These are phyloP conservation scores for Hypocrella siamensis DNA, from an alignment of 2,329 filamentous ascomycete species.

Conservation along the genomic window DNA sequence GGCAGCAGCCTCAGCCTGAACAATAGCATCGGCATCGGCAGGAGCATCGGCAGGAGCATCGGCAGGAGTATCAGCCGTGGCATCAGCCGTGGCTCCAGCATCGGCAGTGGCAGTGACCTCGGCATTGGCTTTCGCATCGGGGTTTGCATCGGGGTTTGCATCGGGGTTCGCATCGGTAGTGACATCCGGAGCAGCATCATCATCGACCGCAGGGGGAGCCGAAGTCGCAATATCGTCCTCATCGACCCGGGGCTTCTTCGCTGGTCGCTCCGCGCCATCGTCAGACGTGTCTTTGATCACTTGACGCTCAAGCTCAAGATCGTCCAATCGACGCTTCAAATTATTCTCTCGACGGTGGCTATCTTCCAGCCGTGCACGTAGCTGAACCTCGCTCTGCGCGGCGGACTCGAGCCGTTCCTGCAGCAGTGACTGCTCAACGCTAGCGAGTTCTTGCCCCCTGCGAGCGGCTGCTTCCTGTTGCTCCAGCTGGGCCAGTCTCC, in stretches of 20 bases:
- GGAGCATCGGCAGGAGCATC: too few species aligned
- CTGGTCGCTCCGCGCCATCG: constrained; percentile 4
- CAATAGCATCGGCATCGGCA: too few species aligned
- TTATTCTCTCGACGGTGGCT: constrained; percentile 65
- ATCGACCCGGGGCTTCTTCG: constrained; percentile 6
- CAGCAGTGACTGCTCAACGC: constrained; percentile 39
- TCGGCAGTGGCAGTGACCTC: too few species aligned
- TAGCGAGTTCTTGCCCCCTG: constrained; percentile 40
- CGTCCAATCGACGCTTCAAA: constrained; percentile 67
- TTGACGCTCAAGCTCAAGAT: constrained; percentile 49
- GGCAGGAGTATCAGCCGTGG: too few species aligned
- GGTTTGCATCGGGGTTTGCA: too few species aligned
- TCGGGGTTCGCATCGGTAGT: too few species aligned
- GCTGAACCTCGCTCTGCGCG: constrained; percentile 22
- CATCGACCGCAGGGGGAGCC: too few species aligned
- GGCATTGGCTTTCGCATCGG: too few species aligned
- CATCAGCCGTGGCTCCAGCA: too few species aligned
- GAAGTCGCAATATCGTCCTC: background rate
- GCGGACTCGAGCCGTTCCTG: constrained; percentile 37
- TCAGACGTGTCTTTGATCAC: constrained; percentile 9
- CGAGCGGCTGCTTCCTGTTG: constrained; percentile 56
- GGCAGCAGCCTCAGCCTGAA: too few species aligned
- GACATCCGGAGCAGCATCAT: too few species aligned
- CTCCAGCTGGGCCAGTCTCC: constrained; percentile 64
- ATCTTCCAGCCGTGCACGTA: constrained; percentile 56